A percentile compares a stretch with the other conserved stretches of the same genome.
These are phyloP conservation scores for Tetragonia tetragonoides DNA, from an alignment of 148 eudicot species.

Conservation along the genomic window DNA sequence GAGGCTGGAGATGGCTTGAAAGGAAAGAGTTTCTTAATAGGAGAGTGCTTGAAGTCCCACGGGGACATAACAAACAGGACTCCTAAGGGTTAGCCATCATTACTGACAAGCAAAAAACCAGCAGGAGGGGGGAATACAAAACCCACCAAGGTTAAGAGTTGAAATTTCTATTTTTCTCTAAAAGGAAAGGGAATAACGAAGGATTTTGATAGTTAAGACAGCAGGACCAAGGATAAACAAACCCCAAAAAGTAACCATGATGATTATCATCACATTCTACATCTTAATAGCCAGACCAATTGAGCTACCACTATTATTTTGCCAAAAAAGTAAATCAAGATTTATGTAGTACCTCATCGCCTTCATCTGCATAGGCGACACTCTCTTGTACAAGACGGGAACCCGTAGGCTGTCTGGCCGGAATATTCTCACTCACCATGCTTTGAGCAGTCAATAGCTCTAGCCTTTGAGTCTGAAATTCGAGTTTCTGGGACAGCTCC, in stretches of 20 bases:
- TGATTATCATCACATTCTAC: neutral
- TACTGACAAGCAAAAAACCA: neutral
- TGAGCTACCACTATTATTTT: neutral
- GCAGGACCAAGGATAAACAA: neutral
- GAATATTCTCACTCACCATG: conserved; percentile 56
- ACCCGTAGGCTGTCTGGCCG: conserved; percentile 41
- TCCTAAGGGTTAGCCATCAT: neutral
- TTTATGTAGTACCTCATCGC: conserved; percentile 71
- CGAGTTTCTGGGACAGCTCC: conserved; percentile 82
- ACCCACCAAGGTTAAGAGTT: neutral
- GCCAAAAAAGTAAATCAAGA: neutral
- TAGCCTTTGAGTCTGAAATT: conserved; percentile 90
- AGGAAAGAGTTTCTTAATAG: too few relatives aligned
- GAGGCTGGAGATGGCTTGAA: too few relatives aligned
- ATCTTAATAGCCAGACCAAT: neutral
- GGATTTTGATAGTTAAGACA: neutral
- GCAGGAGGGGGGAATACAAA: neutral
- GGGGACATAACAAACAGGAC: neutral
- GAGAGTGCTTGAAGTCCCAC: neutral
- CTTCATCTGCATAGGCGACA: conserved; percentile 91
- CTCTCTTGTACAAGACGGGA: conserved; percentile 46
- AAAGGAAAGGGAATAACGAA: neutral
- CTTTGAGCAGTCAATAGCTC: conserved; percentile 90
- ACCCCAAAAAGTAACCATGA: neutral
- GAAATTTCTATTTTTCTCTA: neutral